These are phyloP conservation scores for Iris macrosiphon DNA, from an alignment of 106 monocot genomes.

Conservation along the genomic window DNA sequence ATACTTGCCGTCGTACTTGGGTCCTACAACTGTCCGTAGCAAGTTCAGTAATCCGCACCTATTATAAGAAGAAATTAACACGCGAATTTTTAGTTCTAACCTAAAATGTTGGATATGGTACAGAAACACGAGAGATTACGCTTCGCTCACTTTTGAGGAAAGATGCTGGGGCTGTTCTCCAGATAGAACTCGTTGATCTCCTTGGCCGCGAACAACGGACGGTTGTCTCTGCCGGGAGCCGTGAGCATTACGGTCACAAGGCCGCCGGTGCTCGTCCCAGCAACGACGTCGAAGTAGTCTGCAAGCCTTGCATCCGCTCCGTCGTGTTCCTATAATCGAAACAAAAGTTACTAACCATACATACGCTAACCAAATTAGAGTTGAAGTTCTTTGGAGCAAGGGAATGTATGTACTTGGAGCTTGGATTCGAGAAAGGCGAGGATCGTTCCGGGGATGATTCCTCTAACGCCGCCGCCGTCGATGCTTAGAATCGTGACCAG, in stretches of 20 bases:
- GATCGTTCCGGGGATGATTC: slow-evolving; percentile 39
- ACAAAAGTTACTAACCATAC: background rate
- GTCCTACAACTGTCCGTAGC: slow-evolving; percentile 16
- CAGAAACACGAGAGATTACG: no score
- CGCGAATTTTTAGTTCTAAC: no score
- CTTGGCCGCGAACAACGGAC: slow-evolving; percentile 37
- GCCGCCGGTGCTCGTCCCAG: slow-evolving; percentile 51
- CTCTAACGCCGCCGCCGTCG: slow-evolving; percentile 48
- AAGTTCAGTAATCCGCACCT: no score
- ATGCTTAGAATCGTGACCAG: slow-evolving; percentile 41
- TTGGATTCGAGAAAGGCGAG: slow-evolving; percentile 38
- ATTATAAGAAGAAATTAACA: background rate
- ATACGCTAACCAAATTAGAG: background rate
- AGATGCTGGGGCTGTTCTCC: slow-evolving; percentile 27
- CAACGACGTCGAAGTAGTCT: slow-evolving; percentile 48
- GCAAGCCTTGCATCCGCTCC: slow-evolving; percentile 41
- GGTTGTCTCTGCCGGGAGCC: slow-evolving; percentile 28
- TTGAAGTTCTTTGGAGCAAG: no score
- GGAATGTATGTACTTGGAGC: no score
- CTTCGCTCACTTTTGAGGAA: slow-evolving; percentile 25
- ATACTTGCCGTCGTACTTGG: slow-evolving; percentile 47
- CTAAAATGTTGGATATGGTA: background rate
- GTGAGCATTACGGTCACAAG: slow-evolving; percentile 43
- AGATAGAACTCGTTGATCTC: slow-evolving; percentile 42
- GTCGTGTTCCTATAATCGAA: slow-evolving; percentile 53